Base-by-base conservation (phyloP, 139 green algal species). In the Chlorella vulgaris region DNA sequence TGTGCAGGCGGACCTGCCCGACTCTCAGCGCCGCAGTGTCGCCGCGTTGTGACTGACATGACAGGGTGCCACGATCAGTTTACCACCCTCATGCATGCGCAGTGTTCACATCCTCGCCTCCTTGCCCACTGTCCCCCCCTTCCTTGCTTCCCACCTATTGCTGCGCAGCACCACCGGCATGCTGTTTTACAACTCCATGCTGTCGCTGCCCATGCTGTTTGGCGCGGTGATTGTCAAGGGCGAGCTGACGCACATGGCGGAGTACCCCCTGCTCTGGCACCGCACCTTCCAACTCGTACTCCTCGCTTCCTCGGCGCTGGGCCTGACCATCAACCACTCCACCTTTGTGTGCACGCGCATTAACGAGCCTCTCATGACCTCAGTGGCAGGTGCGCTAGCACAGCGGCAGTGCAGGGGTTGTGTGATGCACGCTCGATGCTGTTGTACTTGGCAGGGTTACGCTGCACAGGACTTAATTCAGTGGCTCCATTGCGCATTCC, bases 331-430 rank as follows among this genome's bases (percentile, higher is more conserved):
- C 71, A 92, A 92, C 79, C 91, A 95, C 83, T 90, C 87, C 36
- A 91, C 85, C 13, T 93, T 94, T 66, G 75, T 95, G 29, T 95
- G 91, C 80, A 95, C 91, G 6, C 77, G 89, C 51, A 68, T 92
- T 29, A 95, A 95, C 66, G 91, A 94, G 58, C 91, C 91, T 24
- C 83, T 95, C 35, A 93, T 88, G 74, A 94, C 90, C 10, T 90
- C 80, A 58, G 89, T 93, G 18, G 89, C 89, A n/a, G 91, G 91
- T 78, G 78, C 15, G 77, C 8, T 3, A 13, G 15, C 7, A 7
- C 7, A 42, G 2, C 15, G 67, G 28, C 7, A 18, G 18, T 35
- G 58, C 35, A 2, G 43, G 29, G n/a, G 26, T 28, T 13, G 40
- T 74, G 66, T 53, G 66, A 13, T 36, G 19, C 19, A 36, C n/a